phyloP scores from a whole-genome alignment of 2,329 filamentous ascomycete species.

The Fusarium duplospermum region DNA sequence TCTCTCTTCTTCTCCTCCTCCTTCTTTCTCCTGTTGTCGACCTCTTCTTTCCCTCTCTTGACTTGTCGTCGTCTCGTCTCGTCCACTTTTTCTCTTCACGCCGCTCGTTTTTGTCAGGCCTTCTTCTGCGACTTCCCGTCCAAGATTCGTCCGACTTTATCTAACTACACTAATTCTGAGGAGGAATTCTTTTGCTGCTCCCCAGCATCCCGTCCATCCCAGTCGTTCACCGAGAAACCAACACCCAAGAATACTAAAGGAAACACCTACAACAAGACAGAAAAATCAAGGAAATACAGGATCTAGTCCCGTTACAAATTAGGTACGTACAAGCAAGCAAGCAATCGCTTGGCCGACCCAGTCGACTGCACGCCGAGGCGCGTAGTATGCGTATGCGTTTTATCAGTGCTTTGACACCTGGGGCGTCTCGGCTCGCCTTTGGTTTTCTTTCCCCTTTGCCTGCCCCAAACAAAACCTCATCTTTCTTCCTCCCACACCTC shows the following conservation, averaged over 20 bases:
- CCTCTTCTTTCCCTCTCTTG: conserved; percentile 41
- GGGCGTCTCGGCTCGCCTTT: conserved; percentile 25
- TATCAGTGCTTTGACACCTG: conserved; percentile 19
- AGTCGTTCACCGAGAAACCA: conserved; percentile 41
- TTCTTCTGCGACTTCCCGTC: conserved; percentile 43
- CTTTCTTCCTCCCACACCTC: conserved; percentile 11
- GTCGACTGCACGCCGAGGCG: conserved; percentile 36
- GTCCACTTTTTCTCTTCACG: conserved; percentile 51
- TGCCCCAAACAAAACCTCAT: conserved; percentile 12
- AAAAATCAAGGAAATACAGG: conserved; percentile 33
- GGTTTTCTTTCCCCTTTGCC: conserved; percentile 31
- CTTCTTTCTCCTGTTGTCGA: conserved; percentile 40
- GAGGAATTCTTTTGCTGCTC: conserved; percentile 31
- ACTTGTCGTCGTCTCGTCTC: conserved; percentile 37
- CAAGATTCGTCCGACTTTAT: conserved; percentile 34
- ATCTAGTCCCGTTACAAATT: conserved; percentile 33
- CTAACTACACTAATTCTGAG: conserved; percentile 35
- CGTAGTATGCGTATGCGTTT: conserved; percentile 33
- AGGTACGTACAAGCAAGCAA: conserved; percentile 41
- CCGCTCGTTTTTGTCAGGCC: conserved; percentile 53
- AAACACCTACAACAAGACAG: conserved; percentile 9
- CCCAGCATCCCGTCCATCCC: conserved; percentile 13
- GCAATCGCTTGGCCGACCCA: conserved; percentile 20
- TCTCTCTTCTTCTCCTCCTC: conserved; percentile 39
- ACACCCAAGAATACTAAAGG: conserved; percentile 18